These are phyloP conservation scores for Austroboletus eburneus DNA, from an alignment of 768 basidiomycete genomes.

Conservation along the genomic window DNA sequence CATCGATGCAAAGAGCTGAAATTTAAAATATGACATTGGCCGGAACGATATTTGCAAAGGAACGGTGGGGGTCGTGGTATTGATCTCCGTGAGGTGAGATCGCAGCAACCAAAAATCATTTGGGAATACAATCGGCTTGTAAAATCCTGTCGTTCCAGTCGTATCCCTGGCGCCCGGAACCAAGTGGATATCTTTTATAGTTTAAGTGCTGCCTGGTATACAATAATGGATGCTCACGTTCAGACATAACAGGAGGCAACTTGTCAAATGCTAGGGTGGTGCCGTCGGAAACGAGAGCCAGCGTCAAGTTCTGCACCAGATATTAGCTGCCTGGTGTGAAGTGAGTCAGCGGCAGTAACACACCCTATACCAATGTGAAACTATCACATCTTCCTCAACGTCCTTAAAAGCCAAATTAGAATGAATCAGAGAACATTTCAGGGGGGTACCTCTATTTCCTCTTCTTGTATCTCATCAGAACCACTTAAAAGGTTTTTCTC, in stretches of 20 bases:
- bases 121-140: slow-evolving; percentile 86
- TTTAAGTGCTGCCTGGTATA: slow-evolving; percentile 6
- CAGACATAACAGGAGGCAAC: slow-evolving; percentile 54
- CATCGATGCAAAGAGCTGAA: slow-evolving; percentile 82
- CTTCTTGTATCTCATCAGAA: slow-evolving; percentile 37
- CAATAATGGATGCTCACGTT: slow-evolving; percentile 46
- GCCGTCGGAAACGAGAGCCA: slow-evolving; percentile 80
- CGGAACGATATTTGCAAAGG: slow-evolving; percentile 82
- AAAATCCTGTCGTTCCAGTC: slow-evolving; percentile 62
- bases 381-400: slow-evolving; percentile 52
- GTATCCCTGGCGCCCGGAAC: slow-evolving; percentile 57
- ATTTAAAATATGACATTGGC: slow-evolving; percentile 83
- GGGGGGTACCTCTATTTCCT: slow-evolving; percentile 46
- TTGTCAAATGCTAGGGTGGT: slow-evolving; percentile 46
- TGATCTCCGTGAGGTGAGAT: slow-evolving; percentile 80
- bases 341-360: slow-evolving; percentile 12
- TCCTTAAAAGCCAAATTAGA: slow-evolving; percentile 18
- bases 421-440: slow-evolving; percentile 1
- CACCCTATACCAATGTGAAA: slow-evolving; percentile 83
- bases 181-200: slow-evolving; percentile 56
- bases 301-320: slow-evolving; percentile 67
- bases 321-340: slow-evolving; percentile 5
- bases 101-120: slow-evolving; percentile 95
- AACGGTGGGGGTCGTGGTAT: slow-evolving; percentile 70
- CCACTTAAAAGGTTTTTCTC: slow-evolving; percentile 71